A percentile compares a stretch with the other conserved stretches of the same genome.
Evolutionary conservation across 2,329 filamentous ascomycete genomes (phyloP).

Genomic region (Truncatella angustata): DNA sequence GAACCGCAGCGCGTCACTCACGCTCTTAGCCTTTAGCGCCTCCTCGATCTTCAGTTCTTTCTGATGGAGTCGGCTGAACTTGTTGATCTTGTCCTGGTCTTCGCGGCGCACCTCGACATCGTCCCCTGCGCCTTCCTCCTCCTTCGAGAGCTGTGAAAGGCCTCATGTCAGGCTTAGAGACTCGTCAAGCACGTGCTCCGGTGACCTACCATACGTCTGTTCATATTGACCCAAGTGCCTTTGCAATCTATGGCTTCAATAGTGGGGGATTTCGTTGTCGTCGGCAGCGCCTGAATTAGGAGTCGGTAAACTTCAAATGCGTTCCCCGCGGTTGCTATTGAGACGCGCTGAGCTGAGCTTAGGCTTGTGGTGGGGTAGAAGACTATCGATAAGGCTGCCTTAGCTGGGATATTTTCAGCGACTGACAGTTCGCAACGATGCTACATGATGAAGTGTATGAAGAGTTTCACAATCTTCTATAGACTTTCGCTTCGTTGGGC

Average conservation of each 20-base stretch:
- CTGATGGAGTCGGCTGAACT: conserved; percentile 91
- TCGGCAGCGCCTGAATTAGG: not conserved
- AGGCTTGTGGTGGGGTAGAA: not conserved
- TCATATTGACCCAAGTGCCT: conserved; percentile 23
- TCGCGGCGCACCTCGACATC: conserved; percentile 94
- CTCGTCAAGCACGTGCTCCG: not conserved
- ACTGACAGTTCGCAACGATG: too few relatives aligned
- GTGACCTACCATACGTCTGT: conserved; percentile 31
- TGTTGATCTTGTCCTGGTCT: conserved; percentile 98
- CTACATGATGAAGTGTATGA: too few relatives aligned
- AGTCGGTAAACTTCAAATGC: conserved; percentile 1
- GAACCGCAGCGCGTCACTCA: too few relatives aligned
- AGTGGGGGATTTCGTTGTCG: not conserved
- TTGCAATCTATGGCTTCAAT: not conserved
- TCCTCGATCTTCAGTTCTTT: conserved; percentile 77
- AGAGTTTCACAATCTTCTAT: too few relatives aligned
- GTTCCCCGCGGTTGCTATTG: not conserved
- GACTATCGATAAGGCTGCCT: not conserved
- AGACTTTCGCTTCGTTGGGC: too few relatives aligned
- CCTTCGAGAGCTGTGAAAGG: conserved; percentile 73
- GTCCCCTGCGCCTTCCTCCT: conserved; percentile 80
- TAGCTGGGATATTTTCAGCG: not conserved
- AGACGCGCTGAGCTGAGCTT: not conserved
- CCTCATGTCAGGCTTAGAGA: not conserved
- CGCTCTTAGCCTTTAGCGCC: conserved; percentile 75